Base-by-base conservation (phyloP, 2,329 filamentous ascomycete genomes). In the Curvularia sp. region DNA sequence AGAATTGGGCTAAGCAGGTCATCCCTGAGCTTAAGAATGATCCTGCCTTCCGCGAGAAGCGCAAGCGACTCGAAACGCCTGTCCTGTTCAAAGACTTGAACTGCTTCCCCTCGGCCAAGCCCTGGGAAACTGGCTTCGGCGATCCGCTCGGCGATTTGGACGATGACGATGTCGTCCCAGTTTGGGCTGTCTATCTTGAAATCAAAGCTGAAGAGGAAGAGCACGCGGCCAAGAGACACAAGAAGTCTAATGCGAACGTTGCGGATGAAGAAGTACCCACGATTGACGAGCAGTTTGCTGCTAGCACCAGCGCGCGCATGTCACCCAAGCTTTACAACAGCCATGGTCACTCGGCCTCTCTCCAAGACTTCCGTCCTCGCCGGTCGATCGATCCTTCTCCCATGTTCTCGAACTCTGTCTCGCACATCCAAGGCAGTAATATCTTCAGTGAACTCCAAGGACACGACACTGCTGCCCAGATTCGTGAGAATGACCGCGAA, bases 81-180 rank as follows among this genome's bases (percentile, higher is more conserved):
- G 60, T 75, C 18, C 60, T 65, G 15, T 57, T 70, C 41, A 61
- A 67, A 15, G 68, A 75, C 6, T 63, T 77, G 12, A 60, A 65
- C 18, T 58, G 66, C 49, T 62, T 75, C n/a, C 72, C 73, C 3
- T 61, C 69, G 1, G 62, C 67, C 48, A 68, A 69, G 46, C 75
- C 75, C 24, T 77, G 75, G 75, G 61, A 73, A 50, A 53, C 65
- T 7, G 73, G 70, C 18, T 76, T 69, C 46, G 70, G 74, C 22
- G 59, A 73, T 24, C 66, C 67, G 1, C 65, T 72, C 4, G 72
- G 67, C 24, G 62, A 70, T 20, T 46, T 68, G 39, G 68, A 72
- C 7, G 71, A 73, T 20, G 67, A 72, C 2, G 67, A 70, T 7
- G 57, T 68, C 5, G 72, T 68, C 3, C 73, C 73, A 6, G 67